Evolutionary conservation across 345 rosid genomes (phyloP), one percentile per base, ranked within the genome.

Genomic region (Garcia nutans): DNA sequence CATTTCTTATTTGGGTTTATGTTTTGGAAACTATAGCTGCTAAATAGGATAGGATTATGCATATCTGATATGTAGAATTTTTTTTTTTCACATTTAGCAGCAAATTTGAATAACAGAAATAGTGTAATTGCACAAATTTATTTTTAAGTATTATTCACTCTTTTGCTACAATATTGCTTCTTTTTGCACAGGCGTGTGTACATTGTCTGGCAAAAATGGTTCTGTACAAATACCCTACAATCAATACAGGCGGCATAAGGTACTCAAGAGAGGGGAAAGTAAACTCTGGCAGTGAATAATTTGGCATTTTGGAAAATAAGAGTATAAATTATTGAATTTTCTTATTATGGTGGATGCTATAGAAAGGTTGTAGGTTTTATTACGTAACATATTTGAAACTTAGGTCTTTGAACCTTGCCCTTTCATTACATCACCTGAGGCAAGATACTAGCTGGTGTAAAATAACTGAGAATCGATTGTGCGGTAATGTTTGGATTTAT

Each of bases 161-260:
- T 8, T 22, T 45, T 68, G 56, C 33, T 3, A 13, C 71, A 10
- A 47, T 37, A 23, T 44, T n/a, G 58, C n/a, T 57, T 55, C 8
- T 4, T 71, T 68, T 74, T 65, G 50, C 13, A 81, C 85, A 88
- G 96, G 83, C 47, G 74, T 71, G 47, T 73, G 74, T 84, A 37
- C 84, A 2, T 59, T 84, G 66, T 9, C 69, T 50, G 60, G 58
- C 69, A 75, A 73, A 70, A 47, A 63, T 22, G 72, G 59, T 59
- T 63, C n/a, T 41, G 28, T 66, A 58, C 77, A 49, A 68, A 70
- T 81, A 74, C 74, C 78, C 33, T 78, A 63, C 60, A 37, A 74
- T 60, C 87, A 74, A 28, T 79, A n/a, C 49, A 65, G 82, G 83
- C 82, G 12, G 68, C 66, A 85, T 70, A 65, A 67, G 90, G 96